Evolutionary conservation across 2,329 filamentous ascomycete species (phyloP).

Genomic region (Coccinonectria pachysandricola): DNA sequence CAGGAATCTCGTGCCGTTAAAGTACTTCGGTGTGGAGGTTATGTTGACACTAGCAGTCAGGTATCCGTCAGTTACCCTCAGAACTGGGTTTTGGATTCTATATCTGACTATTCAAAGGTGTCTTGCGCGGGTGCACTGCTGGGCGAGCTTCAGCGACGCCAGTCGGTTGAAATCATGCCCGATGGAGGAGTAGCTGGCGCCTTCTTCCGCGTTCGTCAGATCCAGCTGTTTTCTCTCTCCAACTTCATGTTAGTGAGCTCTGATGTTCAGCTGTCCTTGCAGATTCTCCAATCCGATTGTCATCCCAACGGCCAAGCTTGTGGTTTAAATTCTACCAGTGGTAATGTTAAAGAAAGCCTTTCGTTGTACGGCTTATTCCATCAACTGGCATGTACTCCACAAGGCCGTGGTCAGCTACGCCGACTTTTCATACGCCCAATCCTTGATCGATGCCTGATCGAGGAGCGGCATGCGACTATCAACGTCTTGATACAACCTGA

Average conservation of each 20-base stretch:
- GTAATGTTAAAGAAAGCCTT: conserved; percentile 65
- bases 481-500: conserved; percentile 54
- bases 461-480: conserved; percentile 61
- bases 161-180: conserved; percentile 49
- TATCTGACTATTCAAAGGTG: too few relatives aligned
- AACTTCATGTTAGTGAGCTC: conserved; percentile 66
- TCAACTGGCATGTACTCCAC: conserved; percentile 61
- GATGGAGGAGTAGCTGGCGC: conserved; percentile 42
- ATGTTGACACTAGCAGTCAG: conserved; percentile 62
- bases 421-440: conserved; percentile 75
- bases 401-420: conserved; percentile 66
- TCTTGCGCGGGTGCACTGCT: conserved; percentile 81
- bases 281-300: conserved; percentile 72
- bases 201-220: conserved; percentile 45
- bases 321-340: conserved; percentile 34
- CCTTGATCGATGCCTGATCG: conserved; percentile 55
- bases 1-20: conserved; percentile 46
- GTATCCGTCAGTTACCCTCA: conserved; percentile 43
- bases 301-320: conserved; percentile 75
- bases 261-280: conserved; percentile 72
- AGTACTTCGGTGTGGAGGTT: conserved; percentile 57
- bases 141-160: conserved; percentile 58
- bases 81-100: background rate
- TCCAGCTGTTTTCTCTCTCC: conserved; percentile 67
- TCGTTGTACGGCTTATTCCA: conserved; percentile 80